Evolutionary conservation across 2,329 filamentous ascomycete species (phyloP), one percentile per base, ranked within the genome.

Genomic region (Fusarium pilosicola): DNA sequence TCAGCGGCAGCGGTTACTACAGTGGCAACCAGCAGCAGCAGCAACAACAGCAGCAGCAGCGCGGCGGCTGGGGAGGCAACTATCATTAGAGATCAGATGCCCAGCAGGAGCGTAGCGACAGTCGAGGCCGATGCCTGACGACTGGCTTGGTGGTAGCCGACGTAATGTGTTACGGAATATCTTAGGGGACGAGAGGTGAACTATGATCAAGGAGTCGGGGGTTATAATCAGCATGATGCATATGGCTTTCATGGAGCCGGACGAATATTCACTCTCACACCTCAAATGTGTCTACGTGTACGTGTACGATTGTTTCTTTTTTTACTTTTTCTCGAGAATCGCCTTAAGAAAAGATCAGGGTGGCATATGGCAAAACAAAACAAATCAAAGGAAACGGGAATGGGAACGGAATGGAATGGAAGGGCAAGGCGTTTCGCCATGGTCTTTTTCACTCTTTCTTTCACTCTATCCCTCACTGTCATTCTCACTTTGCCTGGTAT

Each of bases 51-150:
- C 79, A 82, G 67, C 80, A 79, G 38, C 79, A 81, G 70, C 79
- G 86, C 70, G 85, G 87, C 73, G 88, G 88, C 77, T 90, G 88
- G 88, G 88, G 88, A 75, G 86, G 85, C 76, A 90, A 90, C 85
- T 90, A 90, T 84, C 84, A 88, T 75, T 85, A 86, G 80, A 76
- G 76, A 51, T 18, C 15, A 20, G 42, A 49, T 51, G 56, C 42
- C 24, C 32, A 59, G 22, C 42, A 51, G 32, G 30, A 51, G 42
- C 34, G 56, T 36, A 34, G 32, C 45, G 32, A 20, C 42, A 51
- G 56, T 20, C 24, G 32, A 38, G 41, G 41, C 55, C 30, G 44
- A 58, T 51, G 42, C 42, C 24, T 38, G 24, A 28, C 42, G 30
- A 58, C 41, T 36, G 55, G 55, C 32, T 38, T 78, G 79, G 80